Percentiles rank a stretch among this genome's conserved stretches.
These are phyloP conservation scores for Alternaria brassicicola DNA, from an alignment of 2,329 filamentous ascomycete species.

Conservation along the genomic window DNA sequence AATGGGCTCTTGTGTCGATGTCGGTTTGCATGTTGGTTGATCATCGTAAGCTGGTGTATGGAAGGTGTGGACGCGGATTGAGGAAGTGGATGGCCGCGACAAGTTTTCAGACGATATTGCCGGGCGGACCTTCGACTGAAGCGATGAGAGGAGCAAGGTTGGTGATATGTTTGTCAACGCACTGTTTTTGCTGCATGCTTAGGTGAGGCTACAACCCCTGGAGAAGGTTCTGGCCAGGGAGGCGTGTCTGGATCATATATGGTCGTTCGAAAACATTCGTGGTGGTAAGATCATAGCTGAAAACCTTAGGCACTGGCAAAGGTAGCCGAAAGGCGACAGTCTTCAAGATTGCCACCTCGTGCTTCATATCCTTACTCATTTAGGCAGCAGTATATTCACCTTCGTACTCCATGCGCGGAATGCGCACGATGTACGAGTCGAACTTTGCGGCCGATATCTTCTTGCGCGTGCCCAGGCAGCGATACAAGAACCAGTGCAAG, in stretches of 20 bases:
- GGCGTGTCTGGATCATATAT: background rate
- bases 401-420: background rate
- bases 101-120: background rate
- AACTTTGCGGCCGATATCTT: rapidly evolving
- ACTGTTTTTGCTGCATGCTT: background rate
- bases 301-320: constrained; percentile 9
- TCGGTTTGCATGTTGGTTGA: background rate
- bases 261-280: background rate
- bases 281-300: background rate
- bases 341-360: constrained; percentile 8
- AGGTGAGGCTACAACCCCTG: rapidly evolving
- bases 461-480: background rate
- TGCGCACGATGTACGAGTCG: constrained; percentile 14
- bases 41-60: background rate
- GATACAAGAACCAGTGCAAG: background rate
- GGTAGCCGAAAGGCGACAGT: background rate
- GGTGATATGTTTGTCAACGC: background rate
- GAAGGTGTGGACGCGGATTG: constrained; percentile 3
- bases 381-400: constrained; percentile 1
- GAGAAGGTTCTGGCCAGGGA: background rate
- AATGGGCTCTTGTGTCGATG: background rate
- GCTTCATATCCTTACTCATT: background rate
- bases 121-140: background rate
- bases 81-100: background rate
- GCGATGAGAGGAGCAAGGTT: background rate